Evolutionary conservation across 2,329 filamentous ascomycete species (phyloP).

Genomic region (Alternaria gaisen): DNA sequence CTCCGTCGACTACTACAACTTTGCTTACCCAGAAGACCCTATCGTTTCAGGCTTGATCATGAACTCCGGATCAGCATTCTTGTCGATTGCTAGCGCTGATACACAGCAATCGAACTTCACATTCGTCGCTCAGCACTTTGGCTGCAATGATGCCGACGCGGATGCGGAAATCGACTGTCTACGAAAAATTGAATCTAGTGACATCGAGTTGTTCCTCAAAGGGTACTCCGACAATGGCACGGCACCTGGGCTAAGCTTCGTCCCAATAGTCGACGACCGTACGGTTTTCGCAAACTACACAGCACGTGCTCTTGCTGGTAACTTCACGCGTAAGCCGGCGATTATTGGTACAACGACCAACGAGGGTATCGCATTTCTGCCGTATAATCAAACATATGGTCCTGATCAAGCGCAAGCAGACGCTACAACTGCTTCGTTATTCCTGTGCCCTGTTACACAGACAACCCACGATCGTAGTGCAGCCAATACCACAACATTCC

Average conservation of each 20-base stretch:
- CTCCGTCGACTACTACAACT: slow-evolving; percentile 59
- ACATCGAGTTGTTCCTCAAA: slow-evolving; percentile 47
- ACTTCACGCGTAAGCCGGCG: slow-evolving; percentile 44
- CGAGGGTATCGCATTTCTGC: slow-evolving; percentile 47
- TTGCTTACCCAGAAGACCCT: slow-evolving; percentile 59
- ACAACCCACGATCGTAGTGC: slow-evolving; percentile 38
- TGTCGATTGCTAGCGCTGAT: slow-evolving; percentile 27
- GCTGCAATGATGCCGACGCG: slow-evolving; percentile 37
- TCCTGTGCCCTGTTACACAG: slow-evolving; percentile 45
- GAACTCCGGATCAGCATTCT: slow-evolving; percentile 33
- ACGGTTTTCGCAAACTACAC: slow-evolving; percentile 50
- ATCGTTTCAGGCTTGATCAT: slow-evolving; percentile 51
- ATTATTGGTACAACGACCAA: slow-evolving; percentile 48
- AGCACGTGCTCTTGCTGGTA: slow-evolving; percentile 36
- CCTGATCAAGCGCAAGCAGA: slow-evolving; percentile 32
- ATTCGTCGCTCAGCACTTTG: slow-evolving; percentile 49
- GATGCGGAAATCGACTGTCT: slow-evolving; percentile 50
- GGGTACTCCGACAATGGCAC: slow-evolving; percentile 36
- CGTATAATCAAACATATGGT: slow-evolving; percentile 43
- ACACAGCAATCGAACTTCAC: slow-evolving; percentile 49
- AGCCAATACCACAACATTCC: slow-evolving; percentile 42
- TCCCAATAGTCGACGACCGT: slow-evolving; percentile 40
- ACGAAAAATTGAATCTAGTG: slow-evolving; percentile 37
- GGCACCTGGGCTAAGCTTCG: slow-evolving; percentile 38
- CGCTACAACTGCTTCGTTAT: slow-evolving; percentile 29